Percentiles rank a stretch among this genome's conserved stretches.
These are phyloP conservation scores for Senecio squalidus DNA, from an alignment of 140 eudicot genomes.

Conservation along the genomic window DNA sequence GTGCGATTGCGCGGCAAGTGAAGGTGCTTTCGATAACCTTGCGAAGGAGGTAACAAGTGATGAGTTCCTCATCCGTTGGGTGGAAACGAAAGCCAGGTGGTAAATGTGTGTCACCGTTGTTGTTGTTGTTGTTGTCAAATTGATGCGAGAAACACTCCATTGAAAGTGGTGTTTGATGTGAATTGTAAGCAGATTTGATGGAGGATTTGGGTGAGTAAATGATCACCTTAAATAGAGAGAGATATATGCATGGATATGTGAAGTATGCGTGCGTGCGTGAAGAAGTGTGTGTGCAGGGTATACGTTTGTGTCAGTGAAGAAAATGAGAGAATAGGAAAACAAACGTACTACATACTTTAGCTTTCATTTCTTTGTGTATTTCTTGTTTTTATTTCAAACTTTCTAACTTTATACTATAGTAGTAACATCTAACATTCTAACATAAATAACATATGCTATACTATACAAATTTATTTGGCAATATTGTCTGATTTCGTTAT, in stretches of 20 bases:
- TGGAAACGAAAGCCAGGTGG: constrained; percentile 91
- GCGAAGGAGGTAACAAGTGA: constrained; percentile 70
- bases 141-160: constrained; percentile 31
- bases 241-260: constrained; percentile 15
- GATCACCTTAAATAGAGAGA: constrained; percentile 8
- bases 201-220: constrained; percentile 25
- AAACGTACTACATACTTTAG: constrained; percentile 38
- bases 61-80: constrained; percentile 93
- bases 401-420: not conserved
- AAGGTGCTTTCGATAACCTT: constrained; percentile 71
- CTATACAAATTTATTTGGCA: too few species aligned
- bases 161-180: not conserved
- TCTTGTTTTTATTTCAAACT: not conserved
- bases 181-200: not conserved
- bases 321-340: constrained; percentile 20
- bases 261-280: constrained; percentile 94
- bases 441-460: too few species aligned
- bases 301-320: constrained; percentile 74
- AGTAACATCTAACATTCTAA: too few species aligned
- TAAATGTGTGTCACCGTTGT: constrained; percentile 31
- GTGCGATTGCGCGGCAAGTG: constrained; percentile 74
- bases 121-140: constrained; percentile 6
- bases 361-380: constrained; percentile 3
- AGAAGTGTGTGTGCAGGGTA: constrained; percentile 66
- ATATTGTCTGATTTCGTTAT: too few species aligned